Conservation (phyloP, 768 basidiomycete species). For the Leccinum disarticulatum region DNA sequence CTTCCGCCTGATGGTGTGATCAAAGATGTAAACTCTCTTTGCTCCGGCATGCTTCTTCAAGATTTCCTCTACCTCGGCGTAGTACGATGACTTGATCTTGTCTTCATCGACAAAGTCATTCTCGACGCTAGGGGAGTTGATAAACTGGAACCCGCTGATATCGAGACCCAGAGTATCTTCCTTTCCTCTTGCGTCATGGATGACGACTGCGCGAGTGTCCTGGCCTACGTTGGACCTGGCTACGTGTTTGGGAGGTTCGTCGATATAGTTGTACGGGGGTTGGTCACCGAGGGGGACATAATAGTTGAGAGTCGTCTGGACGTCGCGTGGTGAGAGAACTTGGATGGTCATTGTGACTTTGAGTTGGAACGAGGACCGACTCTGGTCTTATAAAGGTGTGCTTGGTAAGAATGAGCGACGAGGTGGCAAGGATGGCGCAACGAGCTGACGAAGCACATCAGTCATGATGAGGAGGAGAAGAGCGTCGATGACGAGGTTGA, state of each 20-base stretch:
- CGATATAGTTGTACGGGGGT: constrained; percentile 36
- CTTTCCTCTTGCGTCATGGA: constrained; percentile 37
- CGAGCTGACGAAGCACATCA: constrained; percentile 12
- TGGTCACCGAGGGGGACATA: constrained; percentile 28
- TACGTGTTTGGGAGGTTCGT: constrained; percentile 27
- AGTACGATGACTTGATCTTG: constrained; percentile 38
- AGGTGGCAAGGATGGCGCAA: constrained; percentile 7
- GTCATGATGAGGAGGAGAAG: background rate
- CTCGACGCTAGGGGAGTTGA: constrained; percentile 33
- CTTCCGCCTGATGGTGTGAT: constrained; percentile 44
- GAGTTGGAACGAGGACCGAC: background rate
- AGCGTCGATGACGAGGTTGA: background rate
- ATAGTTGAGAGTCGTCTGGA: constrained; percentile 41
- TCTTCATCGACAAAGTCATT: constrained; percentile 42
- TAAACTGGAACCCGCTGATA: constrained; percentile 45
- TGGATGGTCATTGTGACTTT: constrained; percentile 18
- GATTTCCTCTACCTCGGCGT: constrained; percentile 42
- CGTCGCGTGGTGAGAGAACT: constrained; percentile 34
- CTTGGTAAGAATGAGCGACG: constrained; percentile 5
- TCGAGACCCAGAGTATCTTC: constrained; percentile 34
- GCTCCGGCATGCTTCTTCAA: constrained; percentile 41
- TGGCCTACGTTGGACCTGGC: constrained; percentile 32
- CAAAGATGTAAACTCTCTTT: constrained; percentile 43
- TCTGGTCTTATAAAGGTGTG: constrained; percentile 11
- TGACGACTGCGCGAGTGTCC: constrained; percentile 17